These are phyloP conservation scores for Camellia granthamiana DNA, from an alignment of 148 eudicot species.

Conservation along the genomic window DNA sequence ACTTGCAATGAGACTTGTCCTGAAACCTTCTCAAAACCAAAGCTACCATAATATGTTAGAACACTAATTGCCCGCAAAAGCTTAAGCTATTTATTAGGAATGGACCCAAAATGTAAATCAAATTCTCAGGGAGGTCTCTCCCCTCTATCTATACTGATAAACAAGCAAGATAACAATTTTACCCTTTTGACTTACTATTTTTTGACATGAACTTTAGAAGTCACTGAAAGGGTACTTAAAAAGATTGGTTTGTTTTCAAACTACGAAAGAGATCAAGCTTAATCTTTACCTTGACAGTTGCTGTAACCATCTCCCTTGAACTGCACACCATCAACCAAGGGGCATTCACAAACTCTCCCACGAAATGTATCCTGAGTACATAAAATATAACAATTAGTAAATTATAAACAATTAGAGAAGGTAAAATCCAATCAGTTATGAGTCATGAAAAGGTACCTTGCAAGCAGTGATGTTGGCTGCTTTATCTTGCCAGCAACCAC, in stretches of 20 bases:
- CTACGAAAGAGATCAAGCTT: constrained; percentile 6
- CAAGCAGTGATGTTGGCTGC: constrained; percentile 81
- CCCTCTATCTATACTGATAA: too few species aligned
- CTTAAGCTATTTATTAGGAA: too few species aligned
- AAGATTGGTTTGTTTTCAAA: constrained; percentile 8
- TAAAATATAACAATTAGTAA: constrained; percentile 4
- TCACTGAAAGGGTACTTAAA: neutral
- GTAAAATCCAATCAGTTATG: neutral
- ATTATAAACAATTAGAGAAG: neutral
- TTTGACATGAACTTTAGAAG: too few species aligned
- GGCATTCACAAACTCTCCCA: constrained; percentile 99
- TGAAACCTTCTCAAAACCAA: neutral
- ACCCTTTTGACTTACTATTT: too few species aligned
- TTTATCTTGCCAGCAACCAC: constrained; percentile 97
- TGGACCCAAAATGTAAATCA: too few species aligned
- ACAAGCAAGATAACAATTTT: too few species aligned
- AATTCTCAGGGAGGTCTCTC: too few species aligned
- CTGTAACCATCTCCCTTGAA: constrained; percentile 93
- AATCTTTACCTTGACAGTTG: constrained; percentile 65
- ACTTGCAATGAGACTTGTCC: neutral
- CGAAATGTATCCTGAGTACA: constrained; percentile 82
- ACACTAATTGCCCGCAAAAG: too few species aligned
- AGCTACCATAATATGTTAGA: neutral
- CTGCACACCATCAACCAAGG: constrained; percentile 84
- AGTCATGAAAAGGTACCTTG: constrained; percentile 49